Conservation (phyloP, 2,329 filamentous ascomycete genomes). For the Gaeumannomyces tritici region DNA sequence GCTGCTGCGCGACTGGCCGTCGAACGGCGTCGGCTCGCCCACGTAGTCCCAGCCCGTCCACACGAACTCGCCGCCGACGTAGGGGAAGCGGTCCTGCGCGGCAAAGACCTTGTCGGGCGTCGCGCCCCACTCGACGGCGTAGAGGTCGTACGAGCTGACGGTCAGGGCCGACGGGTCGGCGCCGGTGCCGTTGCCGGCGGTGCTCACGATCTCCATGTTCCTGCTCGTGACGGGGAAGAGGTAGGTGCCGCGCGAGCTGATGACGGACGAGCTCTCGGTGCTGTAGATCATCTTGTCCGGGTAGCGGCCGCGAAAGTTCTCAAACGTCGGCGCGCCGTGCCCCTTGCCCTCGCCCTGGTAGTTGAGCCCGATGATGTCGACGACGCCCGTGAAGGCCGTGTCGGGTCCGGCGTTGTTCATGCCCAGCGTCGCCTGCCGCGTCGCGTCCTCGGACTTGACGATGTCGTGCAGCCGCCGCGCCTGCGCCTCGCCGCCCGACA, state of each 20-base stretch:
- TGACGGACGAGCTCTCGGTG: conserved; percentile 30
- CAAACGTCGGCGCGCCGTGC: conserved; percentile 21
- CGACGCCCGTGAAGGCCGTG: conserved; percentile 24
- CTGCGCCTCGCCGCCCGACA: conserved; percentile 17
- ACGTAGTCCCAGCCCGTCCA: conserved; percentile 21
- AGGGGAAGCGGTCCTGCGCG: conserved; percentile 35
- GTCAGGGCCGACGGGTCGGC: conserved; percentile 23
- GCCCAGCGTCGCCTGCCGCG: conserved; percentile 30
- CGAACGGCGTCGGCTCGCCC: conserved; percentile 25
- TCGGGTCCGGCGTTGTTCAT: conserved; percentile 35
- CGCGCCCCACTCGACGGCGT: conserved; percentile 33
- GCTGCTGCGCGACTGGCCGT: conserved; percentile 31
- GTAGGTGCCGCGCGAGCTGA: conserved; percentile 42
- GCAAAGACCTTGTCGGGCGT: conserved; percentile 44
- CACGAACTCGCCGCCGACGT: conserved; percentile 36
- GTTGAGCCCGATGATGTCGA: conserved; percentile 43
- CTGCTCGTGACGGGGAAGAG: conserved; percentile 37
- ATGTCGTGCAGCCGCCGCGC: conserved; percentile 29
- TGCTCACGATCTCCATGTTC: conserved; percentile 19
- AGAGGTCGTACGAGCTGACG: conserved; percentile 43
- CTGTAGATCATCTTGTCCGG: conserved; percentile 36
- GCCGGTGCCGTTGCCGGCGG: conserved; percentile 24
- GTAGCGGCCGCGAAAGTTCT: conserved; percentile 31
- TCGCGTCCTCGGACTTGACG: conserved; percentile 34
- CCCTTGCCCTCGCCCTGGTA: conserved; percentile 43